Evolutionary conservation across 352 stramenopile genomes (phyloP).

Genomic region (Pythium insidiosum): DNA sequence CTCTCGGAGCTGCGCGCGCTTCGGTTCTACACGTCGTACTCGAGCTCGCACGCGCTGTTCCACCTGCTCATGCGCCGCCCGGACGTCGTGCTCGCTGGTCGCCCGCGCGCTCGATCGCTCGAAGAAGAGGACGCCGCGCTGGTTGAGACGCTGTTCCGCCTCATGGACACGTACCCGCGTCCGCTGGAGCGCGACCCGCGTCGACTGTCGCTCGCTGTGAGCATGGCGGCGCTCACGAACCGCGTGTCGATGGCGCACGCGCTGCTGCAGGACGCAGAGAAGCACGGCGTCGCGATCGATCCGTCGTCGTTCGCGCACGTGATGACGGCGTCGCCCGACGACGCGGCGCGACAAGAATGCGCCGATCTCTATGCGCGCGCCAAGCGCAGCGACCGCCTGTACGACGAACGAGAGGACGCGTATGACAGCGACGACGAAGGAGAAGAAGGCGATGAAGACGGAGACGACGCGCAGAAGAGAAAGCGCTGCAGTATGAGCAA

Average conservation of each 20-base stretch:
- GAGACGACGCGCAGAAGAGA: too few relatives aligned
- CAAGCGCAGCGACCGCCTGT: slow-evolving; percentile 41
- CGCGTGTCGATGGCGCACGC: slow-evolving; percentile 24
- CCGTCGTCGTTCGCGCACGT: slow-evolving; percentile 56
- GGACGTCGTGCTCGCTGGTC: slow-evolving; percentile 24
- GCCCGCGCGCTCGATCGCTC: too few relatives aligned
- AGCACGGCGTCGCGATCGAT: slow-evolving; percentile 36
- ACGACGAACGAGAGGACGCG: slow-evolving; percentile 37
- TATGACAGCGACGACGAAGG: too few relatives aligned
- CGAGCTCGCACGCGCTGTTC: slow-evolving; percentile 49
- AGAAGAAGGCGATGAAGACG: too few relatives aligned
- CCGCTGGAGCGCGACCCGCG: slow-evolving; percentile 36
- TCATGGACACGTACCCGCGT: slow-evolving; percentile 35
- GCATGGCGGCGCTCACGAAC: slow-evolving; percentile 31
- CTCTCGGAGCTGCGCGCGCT: slow-evolving; percentile 30
- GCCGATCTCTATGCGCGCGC: slow-evolving; percentile 50
- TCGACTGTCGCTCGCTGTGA: slow-evolving; percentile 49
- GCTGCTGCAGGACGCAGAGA: slow-evolving; percentile 31
- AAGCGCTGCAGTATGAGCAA: slow-evolving; percentile 49
- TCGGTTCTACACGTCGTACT: slow-evolving; percentile 42
- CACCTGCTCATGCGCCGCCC: slow-evolving; percentile 47
- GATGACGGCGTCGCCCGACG: slow-evolving; percentile 33
- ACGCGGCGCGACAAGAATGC: slow-evolving; percentile 35
- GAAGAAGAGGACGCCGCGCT: too few relatives aligned
- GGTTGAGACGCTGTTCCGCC: slow-evolving; percentile 34